Conservation (phyloP, 805 yeast genomes). For the Candida awuae region DNA sequence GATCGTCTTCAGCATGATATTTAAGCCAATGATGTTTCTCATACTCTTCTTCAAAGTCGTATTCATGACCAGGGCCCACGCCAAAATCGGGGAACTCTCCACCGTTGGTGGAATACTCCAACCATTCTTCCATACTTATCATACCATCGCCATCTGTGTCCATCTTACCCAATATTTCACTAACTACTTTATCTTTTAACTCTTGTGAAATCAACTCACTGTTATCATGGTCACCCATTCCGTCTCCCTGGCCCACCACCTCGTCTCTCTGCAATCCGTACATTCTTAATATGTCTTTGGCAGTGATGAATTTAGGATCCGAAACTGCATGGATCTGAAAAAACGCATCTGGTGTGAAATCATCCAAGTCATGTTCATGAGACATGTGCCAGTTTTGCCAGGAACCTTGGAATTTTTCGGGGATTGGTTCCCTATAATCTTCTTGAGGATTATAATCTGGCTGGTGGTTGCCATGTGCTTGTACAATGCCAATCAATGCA, state of each 20-base stretch:
- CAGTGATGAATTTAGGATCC: slow-evolving; percentile 39
- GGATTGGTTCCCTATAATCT: slow-evolving; percentile 37
- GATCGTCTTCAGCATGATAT: slow-evolving; percentile 69
- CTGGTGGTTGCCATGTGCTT: slow-evolving; percentile 6
- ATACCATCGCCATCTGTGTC: slow-evolving; percentile 62
- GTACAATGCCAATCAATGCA: not conserved
- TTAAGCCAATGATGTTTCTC: slow-evolving; percentile 93
- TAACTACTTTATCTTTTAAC: slow-evolving; percentile 47
- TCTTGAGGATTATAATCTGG: slow-evolving; percentile 3
- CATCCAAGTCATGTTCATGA: slow-evolving; percentile 63
- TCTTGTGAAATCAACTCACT: slow-evolving; percentile 50
- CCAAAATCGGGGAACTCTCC: slow-evolving; percentile 86
- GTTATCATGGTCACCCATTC: slow-evolving; percentile 73
- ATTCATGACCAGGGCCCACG: slow-evolving; percentile 79
- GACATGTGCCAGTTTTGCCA: slow-evolving; percentile 92
- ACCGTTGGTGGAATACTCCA: slow-evolving; percentile 49
- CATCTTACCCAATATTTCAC: slow-evolving; percentile 46
- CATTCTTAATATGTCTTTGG: slow-evolving; percentile 59
- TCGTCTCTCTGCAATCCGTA: slow-evolving; percentile 72
- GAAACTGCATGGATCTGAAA: slow-evolving; percentile 74
- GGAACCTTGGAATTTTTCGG: slow-evolving; percentile 38
- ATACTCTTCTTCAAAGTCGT: slow-evolving; percentile 87
- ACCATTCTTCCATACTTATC: slow-evolving; percentile 64
- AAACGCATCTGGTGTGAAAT: slow-evolving; percentile 44
- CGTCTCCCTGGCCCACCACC: slow-evolving; percentile 82